Evolutionary conservation across 1,284 basidiomycete species (phyloP).

Genomic region (Pascua sp.): DNA sequence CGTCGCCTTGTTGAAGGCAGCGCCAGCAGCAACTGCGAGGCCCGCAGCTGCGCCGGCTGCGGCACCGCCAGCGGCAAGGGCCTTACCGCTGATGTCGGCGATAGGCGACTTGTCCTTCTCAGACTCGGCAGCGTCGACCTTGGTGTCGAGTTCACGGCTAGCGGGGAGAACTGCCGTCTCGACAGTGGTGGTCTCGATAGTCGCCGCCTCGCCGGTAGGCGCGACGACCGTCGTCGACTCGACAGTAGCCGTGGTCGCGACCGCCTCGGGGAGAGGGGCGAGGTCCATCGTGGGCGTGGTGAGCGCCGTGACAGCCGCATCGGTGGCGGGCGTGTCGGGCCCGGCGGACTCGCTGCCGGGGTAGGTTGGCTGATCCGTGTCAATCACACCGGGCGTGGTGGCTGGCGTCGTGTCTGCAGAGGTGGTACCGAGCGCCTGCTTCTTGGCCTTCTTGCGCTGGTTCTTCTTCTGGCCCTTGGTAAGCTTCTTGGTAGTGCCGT

Average conservation of each 20-base stretch:
- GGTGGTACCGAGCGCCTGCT: not conserved
- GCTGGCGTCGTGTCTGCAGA: not conserved
- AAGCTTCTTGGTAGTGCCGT: too few relatives aligned
- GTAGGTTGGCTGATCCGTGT: not conserved
- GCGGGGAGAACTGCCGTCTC: too few relatives aligned
- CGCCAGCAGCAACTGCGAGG: constrained; percentile 24
- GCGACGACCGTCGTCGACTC: too few relatives aligned
- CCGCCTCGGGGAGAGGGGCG: too few relatives aligned
- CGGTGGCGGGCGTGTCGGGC: too few relatives aligned
- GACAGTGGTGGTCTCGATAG: too few relatives aligned
- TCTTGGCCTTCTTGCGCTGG: constrained; percentile 12
- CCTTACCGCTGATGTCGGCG: constrained; percentile 7
- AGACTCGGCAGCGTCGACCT: not conserved
- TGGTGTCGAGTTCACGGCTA: too few relatives aligned
- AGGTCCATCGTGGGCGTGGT: constrained; percentile 4
- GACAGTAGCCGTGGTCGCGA: too few relatives aligned
- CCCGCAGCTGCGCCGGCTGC: constrained; percentile 29
- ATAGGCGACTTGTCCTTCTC: not conserved
- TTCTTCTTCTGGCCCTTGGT: constrained; percentile 9
- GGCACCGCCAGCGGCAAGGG: constrained; percentile 7
- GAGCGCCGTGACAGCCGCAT: not conserved
- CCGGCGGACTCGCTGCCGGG: not conserved
- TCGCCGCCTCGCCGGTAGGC: too few relatives aligned
- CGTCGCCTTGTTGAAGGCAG: constrained; percentile 36
- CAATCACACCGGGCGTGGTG: not conserved